Evolutionary conservation across 2,329 filamentous ascomycete species (phyloP).

Genomic region (Karstenula rhodostoma): DNA sequence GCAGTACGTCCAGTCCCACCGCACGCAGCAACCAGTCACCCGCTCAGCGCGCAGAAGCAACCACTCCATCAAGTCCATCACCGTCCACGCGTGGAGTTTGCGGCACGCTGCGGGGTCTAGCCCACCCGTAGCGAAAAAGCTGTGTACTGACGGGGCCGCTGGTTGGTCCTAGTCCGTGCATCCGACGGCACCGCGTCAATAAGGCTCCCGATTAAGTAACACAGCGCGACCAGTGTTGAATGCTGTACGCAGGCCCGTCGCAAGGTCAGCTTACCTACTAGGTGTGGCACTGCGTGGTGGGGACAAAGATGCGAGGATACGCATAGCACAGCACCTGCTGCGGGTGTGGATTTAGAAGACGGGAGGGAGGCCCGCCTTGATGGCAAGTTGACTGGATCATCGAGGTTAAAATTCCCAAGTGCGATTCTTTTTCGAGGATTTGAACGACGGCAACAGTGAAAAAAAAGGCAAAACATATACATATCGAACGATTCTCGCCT

Average conservation of each 20-base stretch:
- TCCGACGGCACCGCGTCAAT: neutral
- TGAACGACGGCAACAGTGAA: neutral
- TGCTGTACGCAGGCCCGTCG: neutral
- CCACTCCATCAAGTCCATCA: too few relatives aligned
- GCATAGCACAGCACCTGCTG: conserved; percentile 4
- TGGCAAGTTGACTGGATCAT: too few relatives aligned
- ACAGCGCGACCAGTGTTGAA: neutral
- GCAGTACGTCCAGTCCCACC: too few relatives aligned
- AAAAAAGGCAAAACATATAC: neutral
- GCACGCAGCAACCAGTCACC: neutral
- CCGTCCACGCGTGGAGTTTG: neutral
- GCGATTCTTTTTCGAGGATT: too few relatives aligned
- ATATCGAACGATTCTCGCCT: too few relatives aligned
- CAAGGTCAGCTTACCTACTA: neutral
- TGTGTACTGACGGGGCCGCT: neutral
- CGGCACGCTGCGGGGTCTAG: too few relatives aligned
- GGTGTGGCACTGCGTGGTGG: too few relatives aligned
- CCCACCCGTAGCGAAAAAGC: neutral
- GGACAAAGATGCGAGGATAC: too few relatives aligned
- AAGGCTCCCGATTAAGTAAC: neutral
- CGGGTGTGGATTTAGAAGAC: neutral
- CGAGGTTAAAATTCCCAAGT: too few relatives aligned
- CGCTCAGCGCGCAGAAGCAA: neutral
- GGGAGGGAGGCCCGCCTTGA: neutral
- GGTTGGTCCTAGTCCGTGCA: too few relatives aligned